Percentiles rank a stretch among this genome's conserved stretches.
These are phyloP conservation scores for Seminavis robusta DNA, from an alignment of 108 stramenopile genomes.

Conservation along the genomic window DNA sequence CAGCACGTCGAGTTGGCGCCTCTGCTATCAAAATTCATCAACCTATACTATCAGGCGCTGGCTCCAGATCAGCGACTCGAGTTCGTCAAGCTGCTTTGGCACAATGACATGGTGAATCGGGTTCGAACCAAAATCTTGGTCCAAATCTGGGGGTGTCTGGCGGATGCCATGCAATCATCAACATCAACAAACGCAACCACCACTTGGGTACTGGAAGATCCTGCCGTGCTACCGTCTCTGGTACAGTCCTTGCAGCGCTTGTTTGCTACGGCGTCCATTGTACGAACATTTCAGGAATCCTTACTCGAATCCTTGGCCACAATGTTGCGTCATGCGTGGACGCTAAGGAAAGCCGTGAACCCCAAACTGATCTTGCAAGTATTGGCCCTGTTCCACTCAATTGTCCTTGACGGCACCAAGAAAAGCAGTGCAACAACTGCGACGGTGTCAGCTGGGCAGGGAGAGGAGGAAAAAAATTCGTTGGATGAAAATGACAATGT, in stretches of 20 bases:
- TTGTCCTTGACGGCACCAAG: too few relatives aligned
- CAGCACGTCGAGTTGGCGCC: constrained; percentile 1
- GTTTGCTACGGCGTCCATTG: too few relatives aligned
- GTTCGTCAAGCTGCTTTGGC: background rate
- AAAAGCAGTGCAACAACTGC: background rate
- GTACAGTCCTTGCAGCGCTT: too few relatives aligned
- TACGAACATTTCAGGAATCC: constrained; percentile 15
- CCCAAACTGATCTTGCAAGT: too few relatives aligned
- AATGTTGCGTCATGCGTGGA: constrained; percentile 6
- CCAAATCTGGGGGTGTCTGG: background rate
- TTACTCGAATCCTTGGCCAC: constrained; percentile 15
- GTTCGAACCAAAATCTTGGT: background rate
- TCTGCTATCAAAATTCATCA: background rate
- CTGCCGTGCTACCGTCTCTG: too few relatives aligned
- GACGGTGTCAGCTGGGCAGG: background rate
- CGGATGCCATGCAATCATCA: background rate
- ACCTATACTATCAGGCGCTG: background rate
- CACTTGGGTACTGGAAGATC: background rate
- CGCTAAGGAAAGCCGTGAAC: too few relatives aligned
- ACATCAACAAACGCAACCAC: background rate
- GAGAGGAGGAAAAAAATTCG: too few relatives aligned
- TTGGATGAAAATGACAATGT: too few relatives aligned
- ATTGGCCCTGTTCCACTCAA: too few relatives aligned
- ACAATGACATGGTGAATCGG: background rate
- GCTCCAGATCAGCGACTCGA: background rate